phyloP scores from a whole-genome alignment of 164 flowering plant genomes.

The Vitis rotundifolia region DNA sequence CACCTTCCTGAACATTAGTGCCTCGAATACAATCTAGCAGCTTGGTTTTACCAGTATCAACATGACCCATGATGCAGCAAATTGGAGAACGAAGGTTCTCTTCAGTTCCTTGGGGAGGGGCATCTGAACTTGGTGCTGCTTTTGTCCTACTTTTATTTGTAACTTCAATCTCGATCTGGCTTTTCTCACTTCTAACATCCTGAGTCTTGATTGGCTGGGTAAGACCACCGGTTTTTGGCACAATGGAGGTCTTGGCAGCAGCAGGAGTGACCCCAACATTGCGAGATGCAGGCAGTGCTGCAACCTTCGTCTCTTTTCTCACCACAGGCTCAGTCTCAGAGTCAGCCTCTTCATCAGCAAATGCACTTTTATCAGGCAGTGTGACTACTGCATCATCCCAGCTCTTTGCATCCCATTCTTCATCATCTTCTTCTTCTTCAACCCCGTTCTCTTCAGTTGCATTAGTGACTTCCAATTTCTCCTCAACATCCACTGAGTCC shows the following conservation, averaged over 20 bases:
- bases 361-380: constrained; percentile 63
- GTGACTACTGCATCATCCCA: constrained; percentile 84
- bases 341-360: constrained; percentile 88
- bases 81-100: constrained; percentile 89
- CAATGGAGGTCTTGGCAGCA: constrained; percentile 19
- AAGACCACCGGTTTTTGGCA: constrained; percentile 23
- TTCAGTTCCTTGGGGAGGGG: constrained; percentile 37
- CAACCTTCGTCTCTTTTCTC: constrained; percentile 53
- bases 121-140: constrained; percentile 32
- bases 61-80: constrained; percentile 99
- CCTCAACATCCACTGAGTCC: constrained; percentile 37
- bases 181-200: constrained; percentile 32
- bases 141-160: constrained; percentile 31
- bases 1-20: constrained; percentile 99
- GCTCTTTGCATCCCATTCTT: constrained; percentile 98
- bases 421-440: constrained; percentile 59
- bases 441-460: constrained; percentile 43
- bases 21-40: constrained; percentile 95
- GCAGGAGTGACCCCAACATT: constrained; percentile 19
- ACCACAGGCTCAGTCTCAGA: constrained; percentile 47
- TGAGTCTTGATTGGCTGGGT: constrained; percentile 27
- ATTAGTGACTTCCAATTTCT: constrained; percentile 37
- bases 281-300: constrained; percentile 20
- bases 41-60: constrained; percentile 98
- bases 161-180: constrained; percentile 30